A percentile compares a stretch with the other conserved stretches of the same genome.
phyloP scores from a whole-genome alignment of 441 rosid species.

The Breynia disticha region DNA sequence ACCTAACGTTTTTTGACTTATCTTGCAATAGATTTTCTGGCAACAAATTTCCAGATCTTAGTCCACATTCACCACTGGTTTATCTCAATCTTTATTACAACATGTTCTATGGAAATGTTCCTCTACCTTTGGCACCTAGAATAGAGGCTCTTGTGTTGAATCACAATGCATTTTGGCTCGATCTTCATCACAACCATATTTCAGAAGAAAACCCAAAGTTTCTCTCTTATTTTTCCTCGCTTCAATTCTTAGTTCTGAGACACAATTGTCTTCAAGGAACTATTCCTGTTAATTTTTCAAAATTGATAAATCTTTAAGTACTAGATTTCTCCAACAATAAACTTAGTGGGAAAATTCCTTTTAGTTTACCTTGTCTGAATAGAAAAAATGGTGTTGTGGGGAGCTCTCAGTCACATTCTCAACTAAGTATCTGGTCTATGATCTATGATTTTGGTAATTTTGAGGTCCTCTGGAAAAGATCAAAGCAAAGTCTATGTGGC shows the following conservation, averaged over 20 bases:
- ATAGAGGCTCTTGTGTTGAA: conserved; percentile 13
- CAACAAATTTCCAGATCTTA: conserved; percentile 12
- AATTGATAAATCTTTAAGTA: conserved; percentile 19
- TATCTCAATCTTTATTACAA: conserved; percentile 16
- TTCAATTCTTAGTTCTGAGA: conserved; percentile 28
- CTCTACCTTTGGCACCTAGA: conserved; percentile 13
- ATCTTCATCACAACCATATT: conserved; percentile 33
- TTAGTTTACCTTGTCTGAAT: conserved; percentile 21
- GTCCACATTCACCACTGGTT: conserved; percentile 2
- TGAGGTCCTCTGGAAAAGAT: conserved; percentile 27
- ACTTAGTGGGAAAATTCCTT: conserved; percentile 23
- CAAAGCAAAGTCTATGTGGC: conserved; percentile 16
- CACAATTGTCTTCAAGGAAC: conserved; percentile 24
- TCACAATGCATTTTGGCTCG: conserved; percentile 28
- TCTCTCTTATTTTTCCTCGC: conserved; percentile 15
- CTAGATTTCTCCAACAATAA: conserved; percentile 30
- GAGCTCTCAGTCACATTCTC: neutral
- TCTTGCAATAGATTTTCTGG: too few species aligned
- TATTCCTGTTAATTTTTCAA: conserved; percentile 20
- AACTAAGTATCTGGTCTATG: neutral
- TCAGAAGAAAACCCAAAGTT: conserved; percentile 21
- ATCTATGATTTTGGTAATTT: conserved; percentile 14
- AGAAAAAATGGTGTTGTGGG: conserved; percentile 6
- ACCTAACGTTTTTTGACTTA: too few species aligned
- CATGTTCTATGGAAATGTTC: conserved; percentile 28